Percentiles rank a stretch among this genome's conserved stretches.
Evolutionary conservation across 139 green algal species (phyloP).

Genomic region (Limnomonas spitsbergensis): DNA sequence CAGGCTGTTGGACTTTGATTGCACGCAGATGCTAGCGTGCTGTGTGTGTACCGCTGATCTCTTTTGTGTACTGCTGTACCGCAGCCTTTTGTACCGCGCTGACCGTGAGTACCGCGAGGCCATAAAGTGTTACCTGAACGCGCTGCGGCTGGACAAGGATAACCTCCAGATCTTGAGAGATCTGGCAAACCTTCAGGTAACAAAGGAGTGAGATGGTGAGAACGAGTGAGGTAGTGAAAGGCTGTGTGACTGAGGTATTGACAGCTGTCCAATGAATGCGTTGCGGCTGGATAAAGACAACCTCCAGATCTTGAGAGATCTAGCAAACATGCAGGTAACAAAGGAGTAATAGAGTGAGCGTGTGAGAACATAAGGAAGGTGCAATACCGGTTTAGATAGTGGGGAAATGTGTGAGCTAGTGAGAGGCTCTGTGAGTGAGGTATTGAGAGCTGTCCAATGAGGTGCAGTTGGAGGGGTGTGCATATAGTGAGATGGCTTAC

Average conservation of each 20-base stretch:
- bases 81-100: slow-evolving; percentile 86
- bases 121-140: slow-evolving; percentile 99
- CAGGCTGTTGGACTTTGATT: too few species aligned
- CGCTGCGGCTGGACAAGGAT: slow-evolving; percentile 87
- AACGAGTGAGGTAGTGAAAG: too few species aligned
- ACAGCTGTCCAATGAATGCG: slow-evolving; percentile 98
- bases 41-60: too few species aligned
- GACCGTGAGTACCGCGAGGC: slow-evolving; percentile 94
- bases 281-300: slow-evolving; percentile 92
- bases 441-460: slow-evolving; percentile 99
- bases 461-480: too few species aligned
- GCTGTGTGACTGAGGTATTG: too few species aligned
- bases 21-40: too few species aligned
- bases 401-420: too few species aligned
- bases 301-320: slow-evolving; percentile 86
- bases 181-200: slow-evolving; percentile 81
- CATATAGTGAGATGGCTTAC: too few species aligned
- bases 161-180: slow-evolving; percentile 93
- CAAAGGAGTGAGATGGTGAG: neutral
- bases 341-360: neutral
- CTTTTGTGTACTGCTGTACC: too few species aligned
- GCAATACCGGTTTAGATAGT: too few species aligned
- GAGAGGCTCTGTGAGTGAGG: too few species aligned
- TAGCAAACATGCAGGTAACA: slow-evolving; percentile 79
- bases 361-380: too few species aligned